phyloP scores from a whole-genome alignment of 768 basidiomycete genomes.

The Candolleomyces aberdarensis region DNA sequence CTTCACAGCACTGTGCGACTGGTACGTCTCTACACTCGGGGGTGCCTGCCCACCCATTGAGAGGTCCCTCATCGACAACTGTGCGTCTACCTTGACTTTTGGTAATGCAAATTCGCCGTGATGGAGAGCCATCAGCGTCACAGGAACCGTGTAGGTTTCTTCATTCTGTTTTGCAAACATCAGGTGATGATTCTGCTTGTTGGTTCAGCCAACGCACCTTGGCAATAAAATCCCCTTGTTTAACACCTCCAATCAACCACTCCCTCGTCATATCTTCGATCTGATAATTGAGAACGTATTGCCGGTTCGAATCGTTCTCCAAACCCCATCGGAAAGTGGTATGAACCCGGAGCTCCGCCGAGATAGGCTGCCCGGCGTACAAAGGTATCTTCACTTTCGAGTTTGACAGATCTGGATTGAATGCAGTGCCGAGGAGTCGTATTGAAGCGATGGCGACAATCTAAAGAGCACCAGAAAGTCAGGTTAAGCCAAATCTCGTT shows the following conservation, averaged over 20 bases:
- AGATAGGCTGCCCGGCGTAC: conserved; percentile 89
- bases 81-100: conserved; percentile 60
- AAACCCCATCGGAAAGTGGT: conserved; percentile 81
- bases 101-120: conserved; percentile 81
- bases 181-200: conserved; percentile 7
- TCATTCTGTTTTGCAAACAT: conserved; percentile 48
- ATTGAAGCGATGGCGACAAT: conserved; percentile 64
- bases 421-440: conserved; percentile 43
- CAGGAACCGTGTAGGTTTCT: conserved; percentile 50
- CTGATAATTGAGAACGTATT: conserved; percentile 71
- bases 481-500: conserved; percentile 1
- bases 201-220: conserved; percentile 43
- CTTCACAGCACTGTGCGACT: conserved; percentile 80
- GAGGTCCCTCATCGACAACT: conserved; percentile 48
- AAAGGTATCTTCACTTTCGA: conserved; percentile 30
- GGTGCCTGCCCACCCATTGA: conserved; percentile 58
- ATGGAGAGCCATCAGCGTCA: conserved; percentile 85
- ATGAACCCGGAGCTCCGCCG: conserved; percentile 58
- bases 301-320: conserved; percentile 33
- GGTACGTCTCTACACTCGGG: conserved; percentile 75
- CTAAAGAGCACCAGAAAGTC: conserved; percentile 31
- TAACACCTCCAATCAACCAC: conserved; percentile 88
- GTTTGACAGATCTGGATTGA: conserved; percentile 25
- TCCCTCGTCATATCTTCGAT: conserved; percentile 77
- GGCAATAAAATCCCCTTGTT: conserved; percentile 79